Percentiles rank a stretch among this genome's conserved stretches.
Conservation (phyloP, 2,329 filamentous ascomycete genomes). For the Colletotrichum viniferum region DNA sequence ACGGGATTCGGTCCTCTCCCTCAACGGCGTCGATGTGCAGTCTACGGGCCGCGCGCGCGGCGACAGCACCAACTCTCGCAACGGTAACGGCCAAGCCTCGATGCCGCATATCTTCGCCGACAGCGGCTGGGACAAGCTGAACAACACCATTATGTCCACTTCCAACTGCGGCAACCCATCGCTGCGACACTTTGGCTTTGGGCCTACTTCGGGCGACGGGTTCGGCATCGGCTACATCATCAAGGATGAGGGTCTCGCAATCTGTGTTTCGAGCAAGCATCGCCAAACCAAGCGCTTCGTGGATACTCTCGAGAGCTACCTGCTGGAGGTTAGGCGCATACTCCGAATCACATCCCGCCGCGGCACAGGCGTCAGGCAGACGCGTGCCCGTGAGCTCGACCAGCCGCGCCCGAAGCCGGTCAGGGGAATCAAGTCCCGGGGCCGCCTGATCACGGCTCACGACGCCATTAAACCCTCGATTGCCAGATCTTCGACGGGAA, state of each 20-base stretch:
- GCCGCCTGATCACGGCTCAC: slow-evolving; percentile 70
- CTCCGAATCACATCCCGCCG: slow-evolving; percentile 68
- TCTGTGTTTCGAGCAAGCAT: slow-evolving; percentile 93
- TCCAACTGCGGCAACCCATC: slow-evolving; percentile 99
- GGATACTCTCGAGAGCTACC: slow-evolving; percentile 86
- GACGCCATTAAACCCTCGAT: slow-evolving; percentile 45
- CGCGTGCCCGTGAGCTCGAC: slow-evolving; percentile 60
- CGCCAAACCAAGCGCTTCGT: slow-evolving; percentile 90
- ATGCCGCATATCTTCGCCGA: slow-evolving; percentile 88
- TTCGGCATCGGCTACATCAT: slow-evolving; percentile 99
- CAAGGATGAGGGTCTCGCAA: slow-evolving; percentile 89
- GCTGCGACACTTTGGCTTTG: slow-evolving; percentile 94
- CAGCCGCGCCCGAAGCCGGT: slow-evolving; percentile 35
- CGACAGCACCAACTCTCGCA: slow-evolving; percentile 59
- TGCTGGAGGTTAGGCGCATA: slow-evolving; percentile 87
- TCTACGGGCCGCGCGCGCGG: slow-evolving; percentile 40
- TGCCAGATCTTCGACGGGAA: slow-evolving; percentile 48
- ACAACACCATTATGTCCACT: slow-evolving; percentile 91
- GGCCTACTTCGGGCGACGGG: slow-evolving; percentile 89
- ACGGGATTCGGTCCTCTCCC: slow-evolving; percentile 53
- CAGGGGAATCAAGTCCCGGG: slow-evolving; percentile 70
- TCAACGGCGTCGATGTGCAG: slow-evolving; percentile 34
- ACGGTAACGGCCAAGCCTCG: slow-evolving; percentile 40
- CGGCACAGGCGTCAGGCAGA: slow-evolving; percentile 42
- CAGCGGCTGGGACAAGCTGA: slow-evolving; percentile 90